A percentile compares a stretch with the other conserved stretches of the same genome.
Evolutionary conservation across 139 green algal species (phyloP).

Genomic region (Chlamydomonas sphaeroides): DNA sequence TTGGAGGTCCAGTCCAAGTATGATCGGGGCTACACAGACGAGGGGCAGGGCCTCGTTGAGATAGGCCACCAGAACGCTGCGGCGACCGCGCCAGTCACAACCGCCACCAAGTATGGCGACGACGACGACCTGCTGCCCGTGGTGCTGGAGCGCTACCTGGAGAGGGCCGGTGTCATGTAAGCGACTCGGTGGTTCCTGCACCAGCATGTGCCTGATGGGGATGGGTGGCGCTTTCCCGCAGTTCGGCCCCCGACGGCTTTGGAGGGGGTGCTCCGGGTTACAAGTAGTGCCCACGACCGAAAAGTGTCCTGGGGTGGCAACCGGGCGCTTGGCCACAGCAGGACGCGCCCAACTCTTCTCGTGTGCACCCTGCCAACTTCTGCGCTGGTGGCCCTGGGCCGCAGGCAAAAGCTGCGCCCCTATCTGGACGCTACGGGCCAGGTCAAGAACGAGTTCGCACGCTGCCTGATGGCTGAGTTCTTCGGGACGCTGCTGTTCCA

Average conservation of each 20-base stretch:
- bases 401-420: slow-evolving; percentile 58
- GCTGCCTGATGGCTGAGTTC: slow-evolving; percentile 66
- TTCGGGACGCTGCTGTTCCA: slow-evolving; percentile 68
- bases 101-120: slow-evolving; percentile 32
- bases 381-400: too few relatives aligned
- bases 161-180: slow-evolving; percentile 61
- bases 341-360: too few relatives aligned
- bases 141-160: slow-evolving; percentile 64
- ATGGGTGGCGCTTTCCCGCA: too few relatives aligned
- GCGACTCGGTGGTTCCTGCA: too few relatives aligned
- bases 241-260: too few relatives aligned
- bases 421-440: slow-evolving; percentile 61
- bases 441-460: slow-evolving; percentile 54
- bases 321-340: too few relatives aligned
- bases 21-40: slow-evolving; percentile 12
- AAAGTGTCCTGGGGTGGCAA: too few relatives aligned
- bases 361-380: too few relatives aligned
- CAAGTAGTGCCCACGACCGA: too few relatives aligned
- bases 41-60: slow-evolving; percentile 33
- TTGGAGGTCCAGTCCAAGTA: slow-evolving; percentile 42
- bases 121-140: slow-evolving; percentile 60
- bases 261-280: too few relatives aligned
- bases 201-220: too few relatives aligned
- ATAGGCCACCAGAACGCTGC: not conserved
- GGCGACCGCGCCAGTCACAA: not conserved